Base-by-base conservation (phyloP, 805 yeast genomes). In the Starmerella floricola region DNA sequence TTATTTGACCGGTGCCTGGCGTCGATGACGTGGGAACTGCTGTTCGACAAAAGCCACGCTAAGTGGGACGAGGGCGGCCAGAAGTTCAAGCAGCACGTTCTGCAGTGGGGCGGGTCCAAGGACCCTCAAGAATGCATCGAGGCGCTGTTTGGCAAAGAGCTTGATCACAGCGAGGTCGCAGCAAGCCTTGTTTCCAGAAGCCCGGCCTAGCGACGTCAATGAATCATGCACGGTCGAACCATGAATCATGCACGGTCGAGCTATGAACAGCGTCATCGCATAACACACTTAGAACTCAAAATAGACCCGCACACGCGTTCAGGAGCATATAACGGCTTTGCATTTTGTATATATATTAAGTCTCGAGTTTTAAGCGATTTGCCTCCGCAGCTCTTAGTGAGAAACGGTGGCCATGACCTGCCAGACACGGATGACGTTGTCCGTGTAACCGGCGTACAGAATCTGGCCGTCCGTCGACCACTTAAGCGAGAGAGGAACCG, bases 401-500 rank as follows among this genome's bases (percentile, higher is more conserved):
- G 40, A 44, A 17, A 44, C 35, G 28, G 40, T 35, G 40, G 48
- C 42, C 97, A 91, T 91, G 63, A 91, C 95, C 80, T 91, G 97
- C 98, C 98, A 91, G 72, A 91, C 99, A 76, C 99, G 88, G 78
- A 91, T 88, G 68, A 82, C 78, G 78, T 84, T 84, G 74, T 91
- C 99, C 65, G 96, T 87, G 95, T 91, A 91, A 78, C 99, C 99
- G 62, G 97, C 95, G 69, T 85, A 91, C 72, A 91, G 78, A 81
- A 81, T 85, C 78, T 88, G 97, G 69, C 98, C 98, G 63, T 91
- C 98, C 71, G 95, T 88, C 62, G 97, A 87, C 99, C 99, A 91
- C 69, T 96, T 85, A 68, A 91, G 78, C 57, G 97, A 88, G 68
- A 91, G 74, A 68, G 94, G 88, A 71, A 85, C 94, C 67, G 98